Evolutionary conservation across 352 stramenopile genomes (phyloP), one percentile per base, ranked within the genome.

Genomic region (Elongisporangium undulatum): DNA sequence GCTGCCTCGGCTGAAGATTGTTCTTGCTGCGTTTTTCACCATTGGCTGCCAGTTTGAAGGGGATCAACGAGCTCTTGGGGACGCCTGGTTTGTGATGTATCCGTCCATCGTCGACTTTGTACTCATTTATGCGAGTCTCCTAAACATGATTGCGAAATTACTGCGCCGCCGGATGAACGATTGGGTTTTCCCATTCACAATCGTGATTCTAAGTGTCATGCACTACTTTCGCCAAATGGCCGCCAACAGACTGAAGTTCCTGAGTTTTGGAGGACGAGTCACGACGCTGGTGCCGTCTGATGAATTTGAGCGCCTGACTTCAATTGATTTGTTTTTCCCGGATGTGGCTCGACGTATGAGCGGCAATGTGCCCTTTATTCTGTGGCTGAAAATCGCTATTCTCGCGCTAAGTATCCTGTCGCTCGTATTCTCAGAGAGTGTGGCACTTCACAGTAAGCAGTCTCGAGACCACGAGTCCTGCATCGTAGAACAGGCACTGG

Each of bases 71-170:
- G 59, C 51, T 3, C 49, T 76, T 3, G 21, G 23, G 4, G 51
- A 70, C 9, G 53, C 68, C 15, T 76, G 71, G 71, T 74, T 72
- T 48, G 54, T 64, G 17, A 66, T 73, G 20, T 79, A 79, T 41
- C 67, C 71, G 1, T 56, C 59, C 9, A 69, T 74, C 29, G 64
- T 53, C 17, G 62, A 74, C n/a, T 29, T 72, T 10, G 17, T 74
- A 8, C 24, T 79, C 12, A 19, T 76, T 0, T 59, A 57, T 57
- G 75, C 59, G 49, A 74, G 67, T 48, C 4, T 71, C 0, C 61
- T 75, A 0, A 79, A 71, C 24, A 13, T 53, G 0, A 6, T 59
- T 5, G 59, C 55, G 15, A 63, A 66, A 45, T 7, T 69, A 2
- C 5, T 49, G 4, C 57, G 56, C 3, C 15, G 64, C 6, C 62